phyloP scores from a whole-genome alignment of 352 stramenopile genomes.

The Aphanomyces invadans region DNA sequence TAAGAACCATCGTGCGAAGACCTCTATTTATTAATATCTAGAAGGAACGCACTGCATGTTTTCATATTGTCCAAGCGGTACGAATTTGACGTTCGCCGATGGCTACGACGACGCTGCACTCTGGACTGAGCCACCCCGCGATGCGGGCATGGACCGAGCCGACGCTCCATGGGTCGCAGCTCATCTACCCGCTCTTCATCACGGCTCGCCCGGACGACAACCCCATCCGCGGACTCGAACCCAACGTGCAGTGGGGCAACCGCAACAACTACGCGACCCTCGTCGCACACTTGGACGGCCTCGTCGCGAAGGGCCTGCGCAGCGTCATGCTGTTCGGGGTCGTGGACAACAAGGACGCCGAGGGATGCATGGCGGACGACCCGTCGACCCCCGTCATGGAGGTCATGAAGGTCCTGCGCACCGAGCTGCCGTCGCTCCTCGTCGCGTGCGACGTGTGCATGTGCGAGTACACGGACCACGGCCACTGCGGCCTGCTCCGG shows the following conservation, averaged over 20 bases:
- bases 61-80: too few species aligned
- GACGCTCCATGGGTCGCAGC: constrained; percentile 79
- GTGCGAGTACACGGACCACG: constrained; percentile 87
- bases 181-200: constrained; percentile 87
- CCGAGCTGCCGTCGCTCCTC: constrained; percentile 62
- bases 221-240: constrained; percentile 68
- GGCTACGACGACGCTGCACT: constrained; percentile 39
- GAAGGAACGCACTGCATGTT: too few species aligned
- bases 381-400: constrained; percentile 71
- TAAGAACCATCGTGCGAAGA: too few species aligned
- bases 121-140: constrained; percentile 72
- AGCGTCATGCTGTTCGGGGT: constrained; percentile 87
- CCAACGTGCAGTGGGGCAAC: constrained; percentile 79
- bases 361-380: constrained; percentile 63
- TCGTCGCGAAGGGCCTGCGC: constrained; percentile 63
- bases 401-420: constrained; percentile 54
- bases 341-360: constrained; percentile 72
- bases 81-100: too few species aligned
- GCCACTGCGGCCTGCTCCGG: constrained; percentile 76
- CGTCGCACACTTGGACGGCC: constrained; percentile 54
- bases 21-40: background rate
- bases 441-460: constrained; percentile 85
- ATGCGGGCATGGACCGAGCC: constrained; percentile 81
- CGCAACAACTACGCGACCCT: constrained; percentile 61
- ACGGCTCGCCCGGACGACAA: constrained; percentile 60